Conservation (phyloP, 345 rosid species). For the Aegle marmelos region DNA sequence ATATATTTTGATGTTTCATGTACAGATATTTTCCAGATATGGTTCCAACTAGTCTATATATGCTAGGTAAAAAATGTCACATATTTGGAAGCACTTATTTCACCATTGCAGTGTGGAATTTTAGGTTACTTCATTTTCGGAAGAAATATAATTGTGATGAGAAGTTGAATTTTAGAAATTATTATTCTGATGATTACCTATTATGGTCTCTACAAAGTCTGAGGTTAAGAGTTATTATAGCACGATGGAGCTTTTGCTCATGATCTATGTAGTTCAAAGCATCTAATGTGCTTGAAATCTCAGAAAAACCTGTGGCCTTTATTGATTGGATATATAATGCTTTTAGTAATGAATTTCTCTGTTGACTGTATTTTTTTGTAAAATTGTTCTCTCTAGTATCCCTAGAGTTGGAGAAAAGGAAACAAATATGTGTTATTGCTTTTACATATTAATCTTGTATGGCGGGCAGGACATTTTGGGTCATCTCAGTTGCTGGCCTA, state of each 20-base stretch:
- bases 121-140: neutral
- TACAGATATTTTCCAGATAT: neutral
- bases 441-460: neutral
- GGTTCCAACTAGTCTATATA: neutral
- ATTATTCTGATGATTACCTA: neutral
- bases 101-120: too few species aligned
- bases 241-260: neutral
- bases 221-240: neutral
- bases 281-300: neutral
- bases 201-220: neutral
- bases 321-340: neutral
- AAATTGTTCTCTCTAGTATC: neutral
- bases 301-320: neutral
- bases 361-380: neutral
- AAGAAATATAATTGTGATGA: neutral
- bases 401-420: neutral
- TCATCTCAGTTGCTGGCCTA: neutral
- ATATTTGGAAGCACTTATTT: neutral
- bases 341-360: neutral
- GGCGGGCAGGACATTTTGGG: neutral
- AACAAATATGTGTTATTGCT: neutral
- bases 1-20: neutral
- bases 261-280: neutral
- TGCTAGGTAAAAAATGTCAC: neutral
- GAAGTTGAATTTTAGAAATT: neutral